Evolutionary conservation across 169 alveolate genomes (phyloP), one percentile per base, ranked within the genome.

Genomic region (Blepharisma undulans): DNA sequence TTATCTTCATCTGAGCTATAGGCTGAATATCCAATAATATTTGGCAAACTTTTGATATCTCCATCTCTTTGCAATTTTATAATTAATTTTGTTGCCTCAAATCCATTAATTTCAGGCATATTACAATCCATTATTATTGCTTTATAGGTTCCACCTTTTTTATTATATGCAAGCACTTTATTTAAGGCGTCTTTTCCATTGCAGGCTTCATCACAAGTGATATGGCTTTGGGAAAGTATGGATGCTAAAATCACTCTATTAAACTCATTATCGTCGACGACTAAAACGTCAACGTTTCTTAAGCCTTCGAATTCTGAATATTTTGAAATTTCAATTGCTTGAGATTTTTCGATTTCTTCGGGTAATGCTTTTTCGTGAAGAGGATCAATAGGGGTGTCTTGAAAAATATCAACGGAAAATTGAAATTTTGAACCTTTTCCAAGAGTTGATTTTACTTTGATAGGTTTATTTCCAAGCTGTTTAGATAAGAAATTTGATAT

Each of bases 51-150:
- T 22, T 72, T 25, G 29, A 74, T 88, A n/a, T 19, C 76, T 32
- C 77, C 89, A 22, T 48, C 77, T 6, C 71, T n/a, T 22, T 22
- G 33, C 60, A 34, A 34, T 21, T 82, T 48, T 22, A 21, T 36
- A 30, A 88, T 88, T 21, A 21, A 29, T 25, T 22, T 72, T 22
- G 81, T 88, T 19, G 92, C 86, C 77, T 88, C 92, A n/a, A 61
- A 88, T 25, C 92, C 92, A 32, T 88, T 71, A 22, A 88, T 29
- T 25, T 25, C 72, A 19, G 92, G 92, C 92, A 88, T 88, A 16
- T 88, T 34, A 48, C 92, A 88, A 32, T 88, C 92, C 92, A 88
- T 88, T 19, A 66, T 82, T 18, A 89, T 82, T 2, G 34, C 66
- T 79, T 33, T 79, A n/a, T 29, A 32, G 2, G 29, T 79, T 79